Conservation (phyloP, 2,329 filamentous ascomycete species). For the Clonostachys rosea region DNA sequence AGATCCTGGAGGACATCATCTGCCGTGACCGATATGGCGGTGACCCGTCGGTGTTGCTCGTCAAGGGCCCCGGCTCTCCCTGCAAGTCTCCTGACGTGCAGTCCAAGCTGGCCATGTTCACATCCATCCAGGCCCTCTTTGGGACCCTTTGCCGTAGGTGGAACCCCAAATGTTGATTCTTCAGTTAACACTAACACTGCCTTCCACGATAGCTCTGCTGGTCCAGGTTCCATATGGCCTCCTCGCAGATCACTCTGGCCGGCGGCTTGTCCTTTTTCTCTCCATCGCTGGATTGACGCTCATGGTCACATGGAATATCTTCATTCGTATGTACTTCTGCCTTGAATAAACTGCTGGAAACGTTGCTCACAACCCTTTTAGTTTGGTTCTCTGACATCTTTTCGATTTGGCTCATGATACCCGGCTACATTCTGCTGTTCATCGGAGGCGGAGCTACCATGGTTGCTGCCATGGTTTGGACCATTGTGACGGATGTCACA, state of each 20-base stretch:
- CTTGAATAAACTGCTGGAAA: too few relatives aligned
- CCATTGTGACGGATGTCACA: conserved; percentile 36
- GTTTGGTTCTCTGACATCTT: conserved; percentile 28
- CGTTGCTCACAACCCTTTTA: conserved; percentile 12
- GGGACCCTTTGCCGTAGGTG: conserved; percentile 39
- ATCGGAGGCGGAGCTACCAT: conserved; percentile 35
- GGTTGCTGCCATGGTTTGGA: conserved; percentile 36
- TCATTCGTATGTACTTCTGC: conserved; percentile 18
- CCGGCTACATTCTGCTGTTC: conserved; percentile 24
- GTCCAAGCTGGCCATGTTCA: conserved; percentile 43
- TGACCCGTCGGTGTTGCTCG: conserved; percentile 15
- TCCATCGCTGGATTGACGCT: conserved; percentile 22
- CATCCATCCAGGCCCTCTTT: conserved; percentile 38
- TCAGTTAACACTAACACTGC: too few relatives aligned
- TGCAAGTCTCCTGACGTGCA: conserved; percentile 42
- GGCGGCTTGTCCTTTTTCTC: conserved; percentile 31
- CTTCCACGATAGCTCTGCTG: conserved; percentile 22
- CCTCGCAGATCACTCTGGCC: conserved; percentile 39
- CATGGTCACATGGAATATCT: conserved; percentile 16
- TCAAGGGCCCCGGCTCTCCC: not conserved
- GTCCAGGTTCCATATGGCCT: conserved; percentile 40
- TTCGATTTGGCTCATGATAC: conserved; percentile 31
- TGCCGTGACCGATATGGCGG: conserved; percentile 43
- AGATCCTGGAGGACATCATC: conserved; percentile 48
- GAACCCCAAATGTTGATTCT: too few relatives aligned